phyloP scores from a whole-genome alignment of 208 protist genomes.

The Lotmaria passim region DNA sequence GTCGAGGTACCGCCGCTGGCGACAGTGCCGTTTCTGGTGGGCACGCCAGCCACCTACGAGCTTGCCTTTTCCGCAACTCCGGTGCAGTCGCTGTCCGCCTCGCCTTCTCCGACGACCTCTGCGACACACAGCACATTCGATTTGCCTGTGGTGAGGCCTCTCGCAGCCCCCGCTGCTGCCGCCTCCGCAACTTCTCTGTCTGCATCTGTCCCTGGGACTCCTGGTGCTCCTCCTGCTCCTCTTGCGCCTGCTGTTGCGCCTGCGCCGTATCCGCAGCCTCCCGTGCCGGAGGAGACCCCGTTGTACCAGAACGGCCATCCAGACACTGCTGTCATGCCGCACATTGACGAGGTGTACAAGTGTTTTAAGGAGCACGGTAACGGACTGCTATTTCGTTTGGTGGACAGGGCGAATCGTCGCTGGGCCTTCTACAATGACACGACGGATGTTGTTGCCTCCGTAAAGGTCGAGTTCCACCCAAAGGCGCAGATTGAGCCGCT shows the following conservation, averaged over 20 bases:
- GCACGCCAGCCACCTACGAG: slow-evolving; percentile 52
- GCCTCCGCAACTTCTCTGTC: too few relatives aligned
- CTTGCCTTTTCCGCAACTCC: slow-evolving; percentile 58
- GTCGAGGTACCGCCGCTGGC: slow-evolving; percentile 60
- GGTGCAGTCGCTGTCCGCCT: slow-evolving; percentile 25
- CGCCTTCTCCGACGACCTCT: slow-evolving; percentile 3
- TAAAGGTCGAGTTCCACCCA: slow-evolving; percentile 51
- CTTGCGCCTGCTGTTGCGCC: slow-evolving; percentile 14
- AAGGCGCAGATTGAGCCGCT: slow-evolving; percentile 41
- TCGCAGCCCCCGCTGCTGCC: too few relatives aligned
- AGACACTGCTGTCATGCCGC: slow-evolving; percentile 43
- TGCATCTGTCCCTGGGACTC: too few relatives aligned
- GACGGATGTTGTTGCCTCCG: slow-evolving; percentile 44
- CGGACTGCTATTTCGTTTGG: slow-evolving; percentile 82
- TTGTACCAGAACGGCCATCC: slow-evolving; percentile 53
- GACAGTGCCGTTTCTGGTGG: slow-evolving; percentile 68
- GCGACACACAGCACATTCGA: neutral
- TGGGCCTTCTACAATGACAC: slow-evolving; percentile 91
- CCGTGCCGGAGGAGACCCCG: slow-evolving; percentile 26
- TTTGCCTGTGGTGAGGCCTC: too few relatives aligned
- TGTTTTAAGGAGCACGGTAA: slow-evolving; percentile 85
- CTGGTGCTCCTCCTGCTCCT: neutral
- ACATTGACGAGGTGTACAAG: slow-evolving; percentile 55
- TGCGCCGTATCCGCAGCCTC: slow-evolving; percentile 13
- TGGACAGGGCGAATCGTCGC: slow-evolving; percentile 34